A percentile compares a stretch with the other conserved stretches of the same genome.
These are phyloP conservation scores for Calocybe gangraenosa DNA, from an alignment of 768 basidiomycete species.

Conservation along the genomic window DNA sequence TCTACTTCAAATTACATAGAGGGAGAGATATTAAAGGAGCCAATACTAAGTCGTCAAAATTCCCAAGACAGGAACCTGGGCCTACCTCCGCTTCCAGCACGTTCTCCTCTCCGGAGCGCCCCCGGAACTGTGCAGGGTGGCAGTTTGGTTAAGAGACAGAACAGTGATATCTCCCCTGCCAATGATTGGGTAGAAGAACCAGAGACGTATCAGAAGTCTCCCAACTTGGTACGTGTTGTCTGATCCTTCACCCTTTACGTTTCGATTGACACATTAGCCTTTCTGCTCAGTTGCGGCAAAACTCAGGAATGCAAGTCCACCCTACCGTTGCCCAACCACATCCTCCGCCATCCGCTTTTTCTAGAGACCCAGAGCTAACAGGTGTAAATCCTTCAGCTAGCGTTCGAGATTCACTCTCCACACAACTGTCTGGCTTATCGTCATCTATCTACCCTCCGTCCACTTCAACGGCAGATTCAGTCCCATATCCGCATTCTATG, in stretches of 20 bases:
- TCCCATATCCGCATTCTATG: conserved; percentile 57
- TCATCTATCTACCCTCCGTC: conserved; percentile 79
- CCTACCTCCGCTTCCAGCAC: conserved; percentile 22
- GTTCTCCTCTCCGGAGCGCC: conserved; percentile 20
- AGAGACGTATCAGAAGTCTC: conserved; percentile 16
- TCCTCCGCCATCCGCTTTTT: conserved; percentile 44
- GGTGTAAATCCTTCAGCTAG: conserved; percentile 29
- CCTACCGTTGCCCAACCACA: conserved; percentile 21
- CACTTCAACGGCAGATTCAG: conserved; percentile 63
- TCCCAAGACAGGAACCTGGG: conserved; percentile 9
- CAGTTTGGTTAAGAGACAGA: neutral
- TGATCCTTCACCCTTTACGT: conserved; percentile 6
- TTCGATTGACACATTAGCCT: conserved; percentile 3
- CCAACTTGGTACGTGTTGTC: conserved; percentile 34
- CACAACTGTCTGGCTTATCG: conserved; percentile 62
- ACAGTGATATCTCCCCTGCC: conserved; percentile 1
- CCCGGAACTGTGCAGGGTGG: conserved; percentile 4
- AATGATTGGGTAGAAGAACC: conserved; percentile 4
- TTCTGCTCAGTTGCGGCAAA: conserved; percentile 15
- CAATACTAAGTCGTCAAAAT: conserved; percentile 14
- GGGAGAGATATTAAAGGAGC: conserved; percentile 21
- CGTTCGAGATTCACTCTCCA: conserved; percentile 55
- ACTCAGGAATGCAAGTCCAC: conserved; percentile 17
- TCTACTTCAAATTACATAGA: conserved; percentile 33
- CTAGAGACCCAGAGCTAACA: conserved; percentile 41